A percentile compares a stretch with the other conserved stretches of the same genome.
These are phyloP conservation scores for Entophlyctis helioformis DNA, from an alignment of 192 early-diverging fungal species.

Conservation along the genomic window DNA sequence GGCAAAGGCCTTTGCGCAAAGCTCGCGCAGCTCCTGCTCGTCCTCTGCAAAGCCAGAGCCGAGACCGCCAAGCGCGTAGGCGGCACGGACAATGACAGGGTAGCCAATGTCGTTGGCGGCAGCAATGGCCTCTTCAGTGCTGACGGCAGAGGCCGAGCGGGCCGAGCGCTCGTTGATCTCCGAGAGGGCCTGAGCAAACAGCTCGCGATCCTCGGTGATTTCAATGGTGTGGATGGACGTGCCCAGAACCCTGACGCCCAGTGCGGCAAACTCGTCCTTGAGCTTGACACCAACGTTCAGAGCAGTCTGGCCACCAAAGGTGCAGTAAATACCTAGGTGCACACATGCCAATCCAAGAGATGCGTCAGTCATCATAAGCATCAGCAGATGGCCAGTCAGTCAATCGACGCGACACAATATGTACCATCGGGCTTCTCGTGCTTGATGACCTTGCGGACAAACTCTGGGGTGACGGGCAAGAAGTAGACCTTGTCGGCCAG, in stretches of 20 bases:
- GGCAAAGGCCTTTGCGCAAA: conserved; percentile 82
- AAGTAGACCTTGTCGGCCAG: conserved; percentile 98
- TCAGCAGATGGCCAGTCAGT: too few relatives aligned
- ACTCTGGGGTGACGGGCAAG: conserved; percentile 88
- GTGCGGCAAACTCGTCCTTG: conserved; percentile 77
- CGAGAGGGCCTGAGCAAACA: conserved; percentile 75
- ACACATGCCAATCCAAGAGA: neutral
- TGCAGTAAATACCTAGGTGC: conserved; percentile 67
- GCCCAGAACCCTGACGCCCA: conserved; percentile 86
- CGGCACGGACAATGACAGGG: conserved; percentile 92
- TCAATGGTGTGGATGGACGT: conserved; percentile 92
- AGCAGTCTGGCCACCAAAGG: conserved; percentile 99
- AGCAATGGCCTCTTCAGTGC: conserved; percentile 69
- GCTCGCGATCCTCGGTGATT: conserved; percentile 93
- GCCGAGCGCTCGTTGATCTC: conserved; percentile 91
- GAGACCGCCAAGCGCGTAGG: conserved; percentile 91
- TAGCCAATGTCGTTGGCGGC: conserved; percentile 86
- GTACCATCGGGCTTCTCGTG: conserved; percentile 94
- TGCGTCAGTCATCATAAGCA: too few relatives aligned
- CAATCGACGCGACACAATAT: too few relatives aligned
- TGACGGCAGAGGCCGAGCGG: conserved; percentile 68
- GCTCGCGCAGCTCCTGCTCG: conserved; percentile 63
- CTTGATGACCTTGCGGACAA: conserved; percentile 88
- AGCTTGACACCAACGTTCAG: conserved; percentile 92
- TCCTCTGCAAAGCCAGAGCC: conserved; percentile 95